phyloP scores from a whole-genome alignment of 768 basidiomycete species.

The Leucocoprinus birnbaumii region DNA sequence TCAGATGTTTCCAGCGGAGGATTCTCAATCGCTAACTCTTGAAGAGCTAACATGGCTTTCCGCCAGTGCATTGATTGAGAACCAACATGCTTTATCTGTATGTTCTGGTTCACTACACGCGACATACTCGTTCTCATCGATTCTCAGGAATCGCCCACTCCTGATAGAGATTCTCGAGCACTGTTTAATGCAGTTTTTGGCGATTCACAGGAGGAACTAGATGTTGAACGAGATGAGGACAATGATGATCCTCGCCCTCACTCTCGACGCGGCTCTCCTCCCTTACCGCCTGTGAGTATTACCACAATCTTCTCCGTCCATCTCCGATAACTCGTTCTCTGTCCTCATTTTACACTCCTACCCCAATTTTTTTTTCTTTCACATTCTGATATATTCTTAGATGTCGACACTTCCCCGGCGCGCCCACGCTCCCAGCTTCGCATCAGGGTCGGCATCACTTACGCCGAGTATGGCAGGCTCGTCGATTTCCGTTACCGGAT shows the following conservation, averaged over 20 bases:
- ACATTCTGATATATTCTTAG: not conserved
- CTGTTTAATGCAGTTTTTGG: not conserved
- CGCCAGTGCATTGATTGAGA: conserved; percentile 26
- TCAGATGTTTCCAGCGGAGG: conserved; percentile 26
- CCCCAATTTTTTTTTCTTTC: not conserved
- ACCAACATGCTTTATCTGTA: conserved; percentile 10
- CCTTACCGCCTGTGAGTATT: not conserved
- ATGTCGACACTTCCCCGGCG: not conserved
- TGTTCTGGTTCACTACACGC: not conserved
- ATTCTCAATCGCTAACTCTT: conserved; percentile 31
- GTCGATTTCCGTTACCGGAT: too few relatives aligned
- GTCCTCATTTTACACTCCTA: not conserved
- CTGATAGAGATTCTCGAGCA: not conserved
- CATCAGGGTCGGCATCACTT: not conserved
- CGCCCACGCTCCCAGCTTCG: not conserved
- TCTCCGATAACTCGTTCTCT: not conserved
- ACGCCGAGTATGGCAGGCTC: conserved; percentile 6
- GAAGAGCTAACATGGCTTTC: conserved; percentile 51
- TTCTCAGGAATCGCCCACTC: conserved; percentile 3
- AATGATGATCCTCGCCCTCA: too few relatives aligned
- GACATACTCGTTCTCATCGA: not conserved
- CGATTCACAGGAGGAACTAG: not conserved
- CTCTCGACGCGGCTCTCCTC: not conserved
- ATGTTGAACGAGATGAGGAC: too few relatives aligned
- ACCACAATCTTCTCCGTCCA: not conserved